Evolutionary conservation across 345 rosid species (phyloP).

Genomic region (Eucalyptus cloeziana): DNA sequence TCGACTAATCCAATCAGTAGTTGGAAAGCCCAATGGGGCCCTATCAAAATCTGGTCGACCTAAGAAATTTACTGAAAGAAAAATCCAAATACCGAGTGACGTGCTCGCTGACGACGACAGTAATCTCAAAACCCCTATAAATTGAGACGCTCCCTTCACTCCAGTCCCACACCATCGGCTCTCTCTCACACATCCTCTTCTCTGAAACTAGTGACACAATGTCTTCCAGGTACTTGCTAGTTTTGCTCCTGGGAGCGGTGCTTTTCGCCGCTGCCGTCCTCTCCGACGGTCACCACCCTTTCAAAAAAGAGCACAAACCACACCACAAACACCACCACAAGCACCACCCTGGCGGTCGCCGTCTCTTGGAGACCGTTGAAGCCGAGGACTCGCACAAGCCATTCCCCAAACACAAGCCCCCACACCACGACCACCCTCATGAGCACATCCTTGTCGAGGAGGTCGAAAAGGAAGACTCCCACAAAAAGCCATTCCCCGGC

Average conservation of each 20-base stretch:
- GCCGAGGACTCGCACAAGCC: neutral
- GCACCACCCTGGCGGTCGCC: neutral
- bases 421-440: neutral
- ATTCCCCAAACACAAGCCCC: slow-evolving; percentile 1
- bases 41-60: neutral
- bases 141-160: neutral
- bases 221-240: neutral
- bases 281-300: neutral
- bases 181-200: neutral
- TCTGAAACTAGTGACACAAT: neutral
- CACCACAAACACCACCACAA: neutral
- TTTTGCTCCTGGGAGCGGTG: neutral
- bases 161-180: neutral
- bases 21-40: neutral
- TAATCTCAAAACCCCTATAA: neutral
- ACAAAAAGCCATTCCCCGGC: neutral
- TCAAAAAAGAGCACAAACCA: neutral
- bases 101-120: neutral
- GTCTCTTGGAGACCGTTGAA: neutral
- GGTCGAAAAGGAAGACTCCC: neutral
- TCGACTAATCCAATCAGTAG: neutral
- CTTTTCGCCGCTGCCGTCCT: neutral
- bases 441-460: neutral
- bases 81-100: neutral
- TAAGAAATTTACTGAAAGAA: neutral